phyloP scores from a whole-genome alignment of 2,329 filamentous ascomycete genomes.

The Colletotrichum liriopes region DNA sequence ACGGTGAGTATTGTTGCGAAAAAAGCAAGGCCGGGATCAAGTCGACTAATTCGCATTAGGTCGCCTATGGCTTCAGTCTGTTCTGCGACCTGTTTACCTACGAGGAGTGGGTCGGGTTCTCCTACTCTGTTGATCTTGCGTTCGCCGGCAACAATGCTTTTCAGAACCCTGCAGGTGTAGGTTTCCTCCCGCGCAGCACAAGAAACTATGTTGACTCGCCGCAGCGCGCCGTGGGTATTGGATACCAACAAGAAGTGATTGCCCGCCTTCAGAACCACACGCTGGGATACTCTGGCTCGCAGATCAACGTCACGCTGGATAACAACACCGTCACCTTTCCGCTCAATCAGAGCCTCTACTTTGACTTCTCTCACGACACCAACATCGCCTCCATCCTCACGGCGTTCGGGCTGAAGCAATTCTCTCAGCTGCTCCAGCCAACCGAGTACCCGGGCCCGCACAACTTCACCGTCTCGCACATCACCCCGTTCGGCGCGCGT shows the following conservation, averaged over 20 bases:
- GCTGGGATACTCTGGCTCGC: constrained; percentile 69
- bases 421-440: constrained; percentile 71
- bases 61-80: constrained; percentile 81
- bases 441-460: constrained; percentile 70
- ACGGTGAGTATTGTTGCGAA: constrained; percentile 59
- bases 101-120: constrained; percentile 80
- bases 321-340: constrained; percentile 79
- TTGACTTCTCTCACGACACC: constrained; percentile 86
- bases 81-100: constrained; percentile 85
- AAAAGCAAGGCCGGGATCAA: too few species aligned
- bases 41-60: constrained; percentile 48
- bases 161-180: constrained; percentile 73
- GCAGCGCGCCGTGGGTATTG: constrained; percentile 79
- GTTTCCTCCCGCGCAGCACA: constrained; percentile 54
- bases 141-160: constrained; percentile 76
- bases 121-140: constrained; percentile 78
- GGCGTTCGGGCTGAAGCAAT: constrained; percentile 81
- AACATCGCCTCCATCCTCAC: constrained; percentile 80
- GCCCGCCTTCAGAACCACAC: constrained; percentile 80
- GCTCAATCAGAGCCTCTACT: constrained; percentile 79
- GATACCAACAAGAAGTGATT: constrained; percentile 81
- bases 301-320: constrained; percentile 80
- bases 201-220: constrained; percentile 44
- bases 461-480: constrained; percentile 75
- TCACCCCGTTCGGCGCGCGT: constrained; percentile 81